Base-by-base conservation (phyloP, 2,329 filamentous ascomycete species). In the Trichoderma koningii region DNA sequence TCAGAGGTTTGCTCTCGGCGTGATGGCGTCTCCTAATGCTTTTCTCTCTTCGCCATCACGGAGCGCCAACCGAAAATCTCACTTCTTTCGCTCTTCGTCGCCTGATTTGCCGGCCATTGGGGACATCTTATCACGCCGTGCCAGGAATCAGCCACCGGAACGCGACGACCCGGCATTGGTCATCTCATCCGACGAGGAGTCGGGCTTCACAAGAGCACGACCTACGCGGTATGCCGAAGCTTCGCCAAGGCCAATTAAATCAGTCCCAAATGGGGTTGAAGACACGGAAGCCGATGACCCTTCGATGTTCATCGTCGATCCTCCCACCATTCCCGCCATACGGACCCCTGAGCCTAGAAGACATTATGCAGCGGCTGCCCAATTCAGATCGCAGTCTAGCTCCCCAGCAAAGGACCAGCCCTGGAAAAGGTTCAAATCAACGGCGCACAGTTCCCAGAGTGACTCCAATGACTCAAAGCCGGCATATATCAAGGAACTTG, bases 21-120 rank as follows among this genome's bases (percentile, higher is more conserved):
- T 67, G 41, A 79, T 79, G 77, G 68, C 72, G 57, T 75, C 76
- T 56, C 70, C 75, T 62, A 71, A 76, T 59, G 72, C 69, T 51
- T 75, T 76, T 64, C 66, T 70, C 28, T 73, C 78, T 63, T 72
- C 73, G 62, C 68, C 73, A 53, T 53, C 71, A 66, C 69, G 74
- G 64, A 74, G 69, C 56, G 67, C 75, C 72, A 76, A 68, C 69
- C 75, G 64, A 67, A 73, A 63, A 70, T 76, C 64, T 10, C 69
- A 75, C 19, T 69, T 75, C 34, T 67, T 66, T 15, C 51, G 71
- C 9, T 83, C 83, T 0, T 85, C 83, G 0, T 86, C 84, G 5
- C 83, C 84, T n/a, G 78, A 78, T n/a, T 73, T 87, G 0, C 85
- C 85, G 3, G 79, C 84, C 0, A 73, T 87, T 0, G 76, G 77